Evolutionary conservation across 2,329 filamentous ascomycete genomes (phyloP).

Genomic region (Decorospora gaudefroyi): DNA sequence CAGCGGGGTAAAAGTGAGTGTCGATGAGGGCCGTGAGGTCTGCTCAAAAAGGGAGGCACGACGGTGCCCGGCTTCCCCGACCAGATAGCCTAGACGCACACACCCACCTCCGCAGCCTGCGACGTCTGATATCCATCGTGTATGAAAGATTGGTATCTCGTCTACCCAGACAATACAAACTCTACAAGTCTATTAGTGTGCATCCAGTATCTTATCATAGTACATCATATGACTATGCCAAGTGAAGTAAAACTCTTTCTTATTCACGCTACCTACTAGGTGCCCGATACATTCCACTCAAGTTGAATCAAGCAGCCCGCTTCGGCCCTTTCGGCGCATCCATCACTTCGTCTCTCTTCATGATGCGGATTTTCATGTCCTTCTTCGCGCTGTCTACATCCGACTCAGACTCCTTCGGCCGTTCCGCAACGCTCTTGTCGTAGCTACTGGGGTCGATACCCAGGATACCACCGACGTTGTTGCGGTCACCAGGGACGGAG

Average conservation of each 20-base stretch:
- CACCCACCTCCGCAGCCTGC: neutral
- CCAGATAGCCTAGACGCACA: neutral
- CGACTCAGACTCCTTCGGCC: constrained; percentile 42
- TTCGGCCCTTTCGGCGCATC: constrained; percentile 47
- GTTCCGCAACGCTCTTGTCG: constrained; percentile 52
- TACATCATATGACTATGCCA: too few species aligned
- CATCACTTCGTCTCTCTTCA: constrained; percentile 46
- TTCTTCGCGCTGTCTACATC: constrained; percentile 36
- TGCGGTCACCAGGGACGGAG: constrained; percentile 91
- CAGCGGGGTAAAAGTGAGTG: neutral
- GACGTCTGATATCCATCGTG: too few species aligned
- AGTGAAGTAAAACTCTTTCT: constrained; percentile 30
- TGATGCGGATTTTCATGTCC: constrained; percentile 45
- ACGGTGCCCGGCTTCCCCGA: constrained; percentile 17
- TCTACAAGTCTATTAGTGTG: too few species aligned
- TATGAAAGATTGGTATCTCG: too few species aligned
- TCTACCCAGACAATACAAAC: too few species aligned
- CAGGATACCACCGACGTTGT: constrained; percentile 71
- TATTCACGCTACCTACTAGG: constrained; percentile 36
- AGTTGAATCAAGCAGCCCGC: constrained; percentile 29
- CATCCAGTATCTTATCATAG: too few species aligned
- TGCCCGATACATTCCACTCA: constrained; percentile 5
- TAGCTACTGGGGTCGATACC: constrained; percentile 67
- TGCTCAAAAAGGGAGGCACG: constrained; percentile 16
- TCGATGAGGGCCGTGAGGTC: neutral